Percentiles rank a stretch among this genome's conserved stretches.
Evolutionary conservation across 352 stramenopile genomes (phyloP).

Genomic region (Pythium guiyangense): DNA sequence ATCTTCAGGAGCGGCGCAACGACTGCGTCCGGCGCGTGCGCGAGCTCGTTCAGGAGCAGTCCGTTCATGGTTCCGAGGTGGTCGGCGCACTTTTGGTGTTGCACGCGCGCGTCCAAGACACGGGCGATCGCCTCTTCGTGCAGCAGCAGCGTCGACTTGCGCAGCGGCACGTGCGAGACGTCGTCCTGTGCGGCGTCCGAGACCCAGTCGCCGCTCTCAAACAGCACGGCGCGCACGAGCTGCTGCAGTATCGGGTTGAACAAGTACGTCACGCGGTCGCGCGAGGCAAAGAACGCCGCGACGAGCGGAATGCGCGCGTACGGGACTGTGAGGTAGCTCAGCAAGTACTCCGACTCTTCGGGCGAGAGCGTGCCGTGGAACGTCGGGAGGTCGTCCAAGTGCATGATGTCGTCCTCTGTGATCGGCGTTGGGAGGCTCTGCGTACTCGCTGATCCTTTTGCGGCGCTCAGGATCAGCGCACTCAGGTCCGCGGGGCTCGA

Average conservation of each 20-base stretch:
- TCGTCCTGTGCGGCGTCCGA: conserved; percentile 49
- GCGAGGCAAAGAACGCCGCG: conserved; percentile 95
- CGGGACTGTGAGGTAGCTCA: conserved; percentile 98
- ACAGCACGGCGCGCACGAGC: conserved; percentile 85
- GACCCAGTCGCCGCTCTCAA: conserved; percentile 88
- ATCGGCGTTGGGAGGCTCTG: conserved; percentile 42
- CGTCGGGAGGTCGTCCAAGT: conserved; percentile 94
- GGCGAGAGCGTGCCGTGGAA: conserved; percentile 95
- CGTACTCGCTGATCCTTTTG: conserved; percentile 30
- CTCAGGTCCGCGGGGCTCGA: conserved; percentile 70
- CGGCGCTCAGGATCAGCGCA: conserved; percentile 48
- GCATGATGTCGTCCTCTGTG: conserved; percentile 97
- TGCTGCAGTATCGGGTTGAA: conserved; percentile 82
- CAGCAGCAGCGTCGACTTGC: conserved; percentile 77
- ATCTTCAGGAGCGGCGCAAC: conserved; percentile 75
- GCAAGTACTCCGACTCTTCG: conserved; percentile 96
- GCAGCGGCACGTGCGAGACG: conserved; percentile 72
- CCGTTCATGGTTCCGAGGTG: conserved; percentile 95
- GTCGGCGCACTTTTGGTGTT: conserved; percentile 81
- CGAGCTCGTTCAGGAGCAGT: conserved; percentile 97
- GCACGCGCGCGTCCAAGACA: conserved; percentile 64
- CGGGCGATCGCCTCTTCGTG: conserved; percentile 77
- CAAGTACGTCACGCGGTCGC: conserved; percentile 87
- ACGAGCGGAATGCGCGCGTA: conserved; percentile 98
- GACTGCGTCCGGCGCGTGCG: conserved; percentile 91